These are phyloP conservation scores for Debaryomycetaceae sp. DNA, from an alignment of 1,139 yeast genomes.

Conservation along the genomic window DNA sequence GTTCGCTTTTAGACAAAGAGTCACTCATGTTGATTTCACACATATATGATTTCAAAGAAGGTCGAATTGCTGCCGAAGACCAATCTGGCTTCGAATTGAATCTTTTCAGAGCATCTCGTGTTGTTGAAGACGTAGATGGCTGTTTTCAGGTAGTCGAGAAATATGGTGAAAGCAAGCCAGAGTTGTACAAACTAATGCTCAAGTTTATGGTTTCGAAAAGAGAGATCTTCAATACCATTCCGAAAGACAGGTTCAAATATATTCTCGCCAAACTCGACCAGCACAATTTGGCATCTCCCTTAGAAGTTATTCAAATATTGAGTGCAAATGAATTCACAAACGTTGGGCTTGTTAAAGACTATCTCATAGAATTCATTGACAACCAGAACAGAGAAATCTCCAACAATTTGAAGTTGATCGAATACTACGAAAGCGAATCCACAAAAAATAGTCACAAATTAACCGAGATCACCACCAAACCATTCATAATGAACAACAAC, in stretches of 20 bases:
- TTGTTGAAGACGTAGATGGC: conserved; percentile 54
- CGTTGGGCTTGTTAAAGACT: conserved; percentile 70
- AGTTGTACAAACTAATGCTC: conserved; percentile 64
- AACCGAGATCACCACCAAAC: conserved; percentile 48
- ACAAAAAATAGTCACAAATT: conserved; percentile 52
- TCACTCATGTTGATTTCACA: conserved; percentile 65
- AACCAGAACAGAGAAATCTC: conserved; percentile 62
- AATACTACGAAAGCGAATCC: conserved; percentile 69
- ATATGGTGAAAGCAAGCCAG: conserved; percentile 62
- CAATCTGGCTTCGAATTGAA: conserved; percentile 56
- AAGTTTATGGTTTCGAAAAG: conserved; percentile 61
- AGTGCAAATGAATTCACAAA: conserved; percentile 64
- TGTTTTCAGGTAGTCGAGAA: conserved; percentile 56
- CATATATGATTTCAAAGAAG: conserved; percentile 54
- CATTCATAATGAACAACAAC: conserved; percentile 64
- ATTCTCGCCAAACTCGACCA: conserved; percentile 55
- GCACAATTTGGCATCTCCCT: conserved; percentile 60
- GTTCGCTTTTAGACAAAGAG: conserved; percentile 51
- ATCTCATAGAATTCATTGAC: conserved; percentile 60
- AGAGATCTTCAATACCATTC: conserved; percentile 50
- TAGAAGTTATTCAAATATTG: conserved; percentile 71
- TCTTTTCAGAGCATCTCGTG: conserved; percentile 60
- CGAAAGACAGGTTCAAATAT: conserved; percentile 46
- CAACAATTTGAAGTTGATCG: conserved; percentile 64
- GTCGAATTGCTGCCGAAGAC: conserved; percentile 36